A percentile compares a stretch with the other conserved stretches of the same genome.
Evolutionary conservation across 1,284 basidiomycete species (phyloP).

Genomic region (Coniferiporia sulphurascens): DNA sequence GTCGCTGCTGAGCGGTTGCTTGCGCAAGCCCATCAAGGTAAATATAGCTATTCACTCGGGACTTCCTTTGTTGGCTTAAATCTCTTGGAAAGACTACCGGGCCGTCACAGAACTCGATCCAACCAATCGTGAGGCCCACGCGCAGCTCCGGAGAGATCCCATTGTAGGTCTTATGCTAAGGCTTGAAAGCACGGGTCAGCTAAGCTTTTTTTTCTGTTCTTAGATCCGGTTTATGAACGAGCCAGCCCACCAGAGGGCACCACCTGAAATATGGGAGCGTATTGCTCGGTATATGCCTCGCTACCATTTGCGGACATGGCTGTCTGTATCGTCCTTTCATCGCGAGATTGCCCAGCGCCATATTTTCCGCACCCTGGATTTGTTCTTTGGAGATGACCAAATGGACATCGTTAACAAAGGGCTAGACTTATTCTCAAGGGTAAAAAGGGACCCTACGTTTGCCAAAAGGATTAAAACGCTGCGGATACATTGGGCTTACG

Average conservation of each 20-base stretch:
- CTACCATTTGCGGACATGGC: slow-evolving; percentile 60
- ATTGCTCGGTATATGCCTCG: slow-evolving; percentile 57
- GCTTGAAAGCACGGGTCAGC: neutral
- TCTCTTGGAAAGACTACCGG: slow-evolving; percentile 44
- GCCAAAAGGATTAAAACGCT: slow-evolving; percentile 51
- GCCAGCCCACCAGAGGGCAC: slow-evolving; percentile 53
- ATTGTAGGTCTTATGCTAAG: slow-evolving; percentile 31
- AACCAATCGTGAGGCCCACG: slow-evolving; percentile 47
- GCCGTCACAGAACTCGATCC: slow-evolving; percentile 54
- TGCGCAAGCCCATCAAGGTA: slow-evolving; percentile 53
- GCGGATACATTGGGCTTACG: slow-evolving; percentile 60
- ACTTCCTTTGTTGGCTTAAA: neutral
- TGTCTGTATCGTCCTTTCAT: slow-evolving; percentile 57
- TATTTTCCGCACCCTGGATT: slow-evolving; percentile 59
- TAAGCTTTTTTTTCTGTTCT: slow-evolving; percentile 1
- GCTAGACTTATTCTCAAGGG: slow-evolving; percentile 59
- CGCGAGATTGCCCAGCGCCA: slow-evolving; percentile 55
- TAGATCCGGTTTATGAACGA: slow-evolving; percentile 49
- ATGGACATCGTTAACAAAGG: slow-evolving; percentile 49
- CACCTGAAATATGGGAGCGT: slow-evolving; percentile 61
- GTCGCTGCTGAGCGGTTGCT: slow-evolving; percentile 48
- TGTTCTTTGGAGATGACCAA: slow-evolving; percentile 60
- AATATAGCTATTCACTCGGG: slow-evolving; percentile 16
- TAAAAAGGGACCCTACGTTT: slow-evolving; percentile 54
- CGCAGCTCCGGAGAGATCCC: slow-evolving; percentile 42